Evolutionary conservation across 306 rosid genomes (phyloP).

Genomic region (Carpinus viminea): DNA sequence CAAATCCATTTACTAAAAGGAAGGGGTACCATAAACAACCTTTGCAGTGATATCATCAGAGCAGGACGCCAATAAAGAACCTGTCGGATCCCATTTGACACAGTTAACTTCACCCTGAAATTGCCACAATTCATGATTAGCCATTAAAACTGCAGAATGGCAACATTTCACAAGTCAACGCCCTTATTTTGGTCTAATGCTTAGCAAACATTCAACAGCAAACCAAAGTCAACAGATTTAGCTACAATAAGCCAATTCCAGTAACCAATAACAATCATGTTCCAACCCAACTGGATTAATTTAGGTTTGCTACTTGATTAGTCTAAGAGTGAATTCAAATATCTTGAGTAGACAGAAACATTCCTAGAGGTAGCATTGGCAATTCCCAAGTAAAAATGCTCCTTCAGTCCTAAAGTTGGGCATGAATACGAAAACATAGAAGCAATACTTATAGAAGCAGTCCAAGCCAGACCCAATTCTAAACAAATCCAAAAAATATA

Average conservation of each 20-base stretch:
- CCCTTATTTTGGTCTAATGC: not conserved
- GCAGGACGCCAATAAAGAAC: slow-evolving; percentile 87
- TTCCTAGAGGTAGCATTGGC: slow-evolving; percentile 6
- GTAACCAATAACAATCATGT: slow-evolving; percentile 14
- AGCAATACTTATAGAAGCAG: not conserved
- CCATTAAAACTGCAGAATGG: not conserved
- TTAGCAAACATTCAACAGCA: not conserved
- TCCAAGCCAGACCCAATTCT: slow-evolving; percentile 7
- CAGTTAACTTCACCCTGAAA: slow-evolving; percentile 93
- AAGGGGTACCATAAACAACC: slow-evolving; percentile 41
- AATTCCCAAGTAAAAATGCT: slow-evolving; percentile 5
- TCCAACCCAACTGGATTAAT: slow-evolving; percentile 11
- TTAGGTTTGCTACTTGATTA: slow-evolving; percentile 19
- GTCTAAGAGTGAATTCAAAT: slow-evolving; percentile 3
- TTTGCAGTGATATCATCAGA: slow-evolving; percentile 93
- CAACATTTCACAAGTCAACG: not conserved
- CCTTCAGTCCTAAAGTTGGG: slow-evolving; percentile 3
- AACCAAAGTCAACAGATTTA: slow-evolving; percentile 12
- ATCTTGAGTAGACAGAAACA: not conserved
- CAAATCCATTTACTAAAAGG: not conserved
- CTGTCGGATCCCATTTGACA: slow-evolving; percentile 99
- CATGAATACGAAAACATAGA: slow-evolving; percentile 10
- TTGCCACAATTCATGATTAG: slow-evolving; percentile 26
- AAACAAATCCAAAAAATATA: not conserved
- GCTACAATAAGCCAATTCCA: slow-evolving; percentile 18